Evolutionary conservation across 306 rosid genomes (phyloP), one percentile per base, ranked within the genome.

Genomic region (Canavalia gladiata): DNA sequence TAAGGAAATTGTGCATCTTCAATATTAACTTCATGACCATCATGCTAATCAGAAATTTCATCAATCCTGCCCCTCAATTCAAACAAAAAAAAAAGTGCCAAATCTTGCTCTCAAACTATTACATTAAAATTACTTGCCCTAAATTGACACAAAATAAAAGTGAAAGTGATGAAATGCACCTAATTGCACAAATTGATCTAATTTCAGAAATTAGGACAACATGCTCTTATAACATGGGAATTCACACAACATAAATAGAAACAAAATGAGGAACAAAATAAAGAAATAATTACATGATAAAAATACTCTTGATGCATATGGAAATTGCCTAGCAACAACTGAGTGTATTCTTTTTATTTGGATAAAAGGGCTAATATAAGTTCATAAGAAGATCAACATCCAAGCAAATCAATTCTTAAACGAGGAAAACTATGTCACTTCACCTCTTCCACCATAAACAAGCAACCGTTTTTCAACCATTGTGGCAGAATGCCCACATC

Each of bases 391-490:
- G 30, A 30, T 29, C 37, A 68, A 45, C 64, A 63, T 30, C 47
- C 59, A 46, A 59, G 46, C 49, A 78, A 78, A 57, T 50, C 68
- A 77, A 68, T 62, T 37, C 63, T 37, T 67, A 59, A 72, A 54
- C 30, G 28, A 79, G 59, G 37, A 70, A 3, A 82, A 52, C 64
- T 52, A 75, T 70, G 81, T 51, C 63, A 82, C 72, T 73, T 83
- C 83, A 95, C 97, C 98, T 93, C 99, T 91, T 78, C 98, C 99
- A 34, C 99, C 99, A 81, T 89, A 93, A 66, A 95, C 95, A 79
- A 95, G 94, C 86, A 95, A 68, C 79, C 98, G 87, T 65, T 91
- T 95, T 86, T 95, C 99, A 29, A 93, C 89, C 97, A 95, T 95
- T 51, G 92, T 93, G 77, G 97, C 98, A 9, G 89, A 83, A 85